phyloP scores from a whole-genome alignment of 2,329 filamentous ascomycete species.

The Chaetomium sp. region DNA sequence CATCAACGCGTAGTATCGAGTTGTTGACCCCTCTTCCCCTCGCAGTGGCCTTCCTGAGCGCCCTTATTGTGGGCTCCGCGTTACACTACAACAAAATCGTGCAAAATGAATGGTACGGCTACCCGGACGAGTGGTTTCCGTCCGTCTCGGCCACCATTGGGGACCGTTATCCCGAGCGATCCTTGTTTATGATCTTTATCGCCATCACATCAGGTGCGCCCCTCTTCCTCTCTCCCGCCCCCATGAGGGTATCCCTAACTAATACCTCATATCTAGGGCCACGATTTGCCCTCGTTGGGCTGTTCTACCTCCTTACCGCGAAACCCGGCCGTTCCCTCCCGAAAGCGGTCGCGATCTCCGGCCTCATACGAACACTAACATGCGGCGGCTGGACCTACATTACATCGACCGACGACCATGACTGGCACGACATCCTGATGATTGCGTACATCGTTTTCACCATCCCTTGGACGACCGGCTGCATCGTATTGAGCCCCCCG shows the following conservation, averaged over 20 bases:
- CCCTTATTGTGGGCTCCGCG: constrained; percentile 69
- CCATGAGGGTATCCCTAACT: background rate
- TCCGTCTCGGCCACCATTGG: constrained; percentile 96
- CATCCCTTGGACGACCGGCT: constrained; percentile 90
- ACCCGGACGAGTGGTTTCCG: constrained; percentile 93
- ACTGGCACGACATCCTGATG: constrained; percentile 99
- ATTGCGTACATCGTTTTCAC: constrained; percentile 94
- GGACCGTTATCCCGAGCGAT: constrained; percentile 92
- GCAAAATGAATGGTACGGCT: constrained; percentile 91
- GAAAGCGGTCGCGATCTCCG: constrained; percentile 72
- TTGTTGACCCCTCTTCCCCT: background rate
- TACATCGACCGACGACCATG: constrained; percentile 94
- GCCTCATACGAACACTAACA: constrained; percentile 81
- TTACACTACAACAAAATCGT: constrained; percentile 97
- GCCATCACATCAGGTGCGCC: constrained; percentile 78
- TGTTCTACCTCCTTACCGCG: constrained; percentile 87
- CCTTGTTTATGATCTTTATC: constrained; percentile 96
- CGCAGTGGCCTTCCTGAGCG: constrained; percentile 75
- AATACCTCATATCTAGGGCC: constrained; percentile 51
- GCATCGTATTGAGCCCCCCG: constrained; percentile 77
- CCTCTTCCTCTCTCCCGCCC: background rate
- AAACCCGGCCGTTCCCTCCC: constrained; percentile 69
- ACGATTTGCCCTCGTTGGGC: constrained; percentile 79
- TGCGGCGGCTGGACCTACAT: constrained; percentile 99
- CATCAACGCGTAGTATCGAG: background rate